phyloP scores from a whole-genome alignment of 768 basidiomycete species.

The Harrya chromipes region DNA sequence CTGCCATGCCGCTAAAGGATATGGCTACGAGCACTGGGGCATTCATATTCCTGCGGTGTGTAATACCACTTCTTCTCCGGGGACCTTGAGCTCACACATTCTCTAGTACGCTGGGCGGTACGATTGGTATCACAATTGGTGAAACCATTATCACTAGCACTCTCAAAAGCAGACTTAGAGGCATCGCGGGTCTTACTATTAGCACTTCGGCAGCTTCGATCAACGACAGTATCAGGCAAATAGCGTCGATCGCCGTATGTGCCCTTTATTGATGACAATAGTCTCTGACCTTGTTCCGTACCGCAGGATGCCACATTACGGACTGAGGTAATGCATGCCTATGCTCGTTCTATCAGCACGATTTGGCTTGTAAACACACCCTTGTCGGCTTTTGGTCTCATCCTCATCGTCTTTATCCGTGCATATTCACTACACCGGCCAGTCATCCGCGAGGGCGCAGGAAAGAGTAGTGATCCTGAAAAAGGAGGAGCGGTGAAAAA shows the following conservation, averaged over 20 bases:
- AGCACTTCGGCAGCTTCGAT: slow-evolving; percentile 44
- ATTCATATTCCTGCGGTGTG: slow-evolving; percentile 32
- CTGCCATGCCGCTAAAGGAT: slow-evolving; percentile 44
- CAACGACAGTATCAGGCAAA: slow-evolving; percentile 44
- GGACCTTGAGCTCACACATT: not conserved
- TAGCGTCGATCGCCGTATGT: slow-evolving; percentile 34
- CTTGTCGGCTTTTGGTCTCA: slow-evolving; percentile 29
- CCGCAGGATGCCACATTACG: slow-evolving; percentile 30
- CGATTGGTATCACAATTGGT: slow-evolving; percentile 71
- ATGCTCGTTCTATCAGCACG: slow-evolving; percentile 34
- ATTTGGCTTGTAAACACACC: slow-evolving; percentile 40
- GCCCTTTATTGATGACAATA: not conserved
- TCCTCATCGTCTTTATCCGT: slow-evolving; percentile 34
- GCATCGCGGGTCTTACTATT: slow-evolving; percentile 25
- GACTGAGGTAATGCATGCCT: slow-evolving; percentile 35
- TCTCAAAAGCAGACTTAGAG: slow-evolving; percentile 14
- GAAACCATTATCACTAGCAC: slow-evolving; percentile 68
- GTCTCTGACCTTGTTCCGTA: slow-evolving; percentile 5
- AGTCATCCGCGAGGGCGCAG: slow-evolving; percentile 11
- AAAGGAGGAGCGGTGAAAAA: slow-evolving; percentile 12
- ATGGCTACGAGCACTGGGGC: slow-evolving; percentile 43
- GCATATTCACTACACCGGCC: slow-evolving; percentile 35
- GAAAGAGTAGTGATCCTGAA: slow-evolving; percentile 28
- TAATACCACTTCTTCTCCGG: not conserved
- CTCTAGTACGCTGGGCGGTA: slow-evolving; percentile 63